These are phyloP conservation scores for Colletotrichum lindemuthianum DNA, from an alignment of 2,329 filamentous ascomycete species.

Conservation along the genomic window DNA sequence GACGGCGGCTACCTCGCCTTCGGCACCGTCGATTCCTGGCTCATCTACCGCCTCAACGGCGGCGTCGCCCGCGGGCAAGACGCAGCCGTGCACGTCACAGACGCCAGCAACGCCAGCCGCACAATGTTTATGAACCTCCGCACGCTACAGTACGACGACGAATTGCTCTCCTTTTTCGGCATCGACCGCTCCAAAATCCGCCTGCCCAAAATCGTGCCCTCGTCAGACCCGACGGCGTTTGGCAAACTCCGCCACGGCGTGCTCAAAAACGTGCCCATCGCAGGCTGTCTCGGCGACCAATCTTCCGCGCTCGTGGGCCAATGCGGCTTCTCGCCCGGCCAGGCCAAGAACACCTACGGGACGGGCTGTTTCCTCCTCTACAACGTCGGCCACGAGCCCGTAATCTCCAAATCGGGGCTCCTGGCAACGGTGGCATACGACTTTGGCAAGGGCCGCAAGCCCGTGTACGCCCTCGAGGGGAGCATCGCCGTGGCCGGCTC, in stretches of 20 bases:
- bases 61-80: slow-evolving; percentile 65
- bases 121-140: slow-evolving; percentile 96
- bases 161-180: slow-evolving; percentile 81
- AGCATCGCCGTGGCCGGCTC: slow-evolving; percentile 85
- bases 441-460: slow-evolving; percentile 68
- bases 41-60: slow-evolving; percentile 86
- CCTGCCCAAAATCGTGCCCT: slow-evolving; percentile 85
- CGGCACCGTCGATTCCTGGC: slow-evolving; percentile 89
- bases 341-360: slow-evolving; percentile 91
- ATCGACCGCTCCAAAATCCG: slow-evolving; percentile 74
- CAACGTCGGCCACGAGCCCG: slow-evolving; percentile 86
- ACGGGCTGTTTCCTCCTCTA: slow-evolving; percentile 91
- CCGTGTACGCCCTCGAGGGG: slow-evolving; percentile 84
- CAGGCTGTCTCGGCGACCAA: slow-evolving; percentile 89
- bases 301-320: slow-evolving; percentile 88
- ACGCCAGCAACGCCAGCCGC: slow-evolving; percentile 86
- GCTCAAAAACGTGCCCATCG: slow-evolving; percentile 76
- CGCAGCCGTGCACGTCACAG: slow-evolving; percentile 77
- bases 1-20: slow-evolving; percentile 81
- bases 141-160: slow-evolving; percentile 82
- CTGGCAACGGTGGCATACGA: slow-evolving; percentile 90
- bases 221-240: slow-evolving; percentile 78
- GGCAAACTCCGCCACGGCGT: slow-evolving; percentile 73
- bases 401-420: slow-evolving; percentile 84
- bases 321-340: slow-evolving; percentile 82